phyloP scores from a whole-genome alignment of 192 early-diverging fungal genomes.

The Oehlia diaphana region DNA sequence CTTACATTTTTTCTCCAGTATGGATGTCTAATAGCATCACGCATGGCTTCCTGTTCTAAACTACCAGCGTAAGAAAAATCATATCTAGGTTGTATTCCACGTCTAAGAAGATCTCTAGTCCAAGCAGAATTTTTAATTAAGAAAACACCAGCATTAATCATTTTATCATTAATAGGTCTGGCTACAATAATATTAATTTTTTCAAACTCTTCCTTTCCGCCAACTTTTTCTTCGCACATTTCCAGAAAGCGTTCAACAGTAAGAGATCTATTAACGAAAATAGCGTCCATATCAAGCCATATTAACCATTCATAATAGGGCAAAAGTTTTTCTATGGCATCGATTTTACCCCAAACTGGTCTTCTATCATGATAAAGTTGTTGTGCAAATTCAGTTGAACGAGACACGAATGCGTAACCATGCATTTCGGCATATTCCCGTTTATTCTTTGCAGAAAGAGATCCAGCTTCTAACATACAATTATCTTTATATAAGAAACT shows the following conservation, averaged over 20 bases:
- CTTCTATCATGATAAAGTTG: slow-evolving; percentile 46
- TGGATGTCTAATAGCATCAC: slow-evolving; percentile 47
- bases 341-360: slow-evolving; percentile 59
- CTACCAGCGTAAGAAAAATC: slow-evolving; percentile 35
- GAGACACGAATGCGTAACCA: slow-evolving; percentile 55
- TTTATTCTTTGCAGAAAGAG: slow-evolving; percentile 51
- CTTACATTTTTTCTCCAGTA: slow-evolving; percentile 36
- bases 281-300: slow-evolving; percentile 66
- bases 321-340: slow-evolving; percentile 53
- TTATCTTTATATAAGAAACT: slow-evolving; percentile 55
- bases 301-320: slow-evolving; percentile 62
- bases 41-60: slow-evolving; percentile 57
- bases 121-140: slow-evolving; percentile 57
- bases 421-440: slow-evolving; percentile 49
- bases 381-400: slow-evolving; percentile 54
- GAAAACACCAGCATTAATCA: slow-evolving; percentile 62
- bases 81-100: slow-evolving; percentile 35
- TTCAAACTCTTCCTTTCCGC: slow-evolving; percentile 33
- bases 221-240: slow-evolving; percentile 31
- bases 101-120: slow-evolving; percentile 46
- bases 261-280: slow-evolving; percentile 46
- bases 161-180: slow-evolving; percentile 45
- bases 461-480: slow-evolving; percentile 56
- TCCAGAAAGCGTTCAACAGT: slow-evolving; percentile 43
- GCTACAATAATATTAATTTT: slow-evolving; percentile 52